These are phyloP conservation scores for Salix suchowensis DNA, from an alignment of 345 rosid genomes.

Conservation along the genomic window DNA sequence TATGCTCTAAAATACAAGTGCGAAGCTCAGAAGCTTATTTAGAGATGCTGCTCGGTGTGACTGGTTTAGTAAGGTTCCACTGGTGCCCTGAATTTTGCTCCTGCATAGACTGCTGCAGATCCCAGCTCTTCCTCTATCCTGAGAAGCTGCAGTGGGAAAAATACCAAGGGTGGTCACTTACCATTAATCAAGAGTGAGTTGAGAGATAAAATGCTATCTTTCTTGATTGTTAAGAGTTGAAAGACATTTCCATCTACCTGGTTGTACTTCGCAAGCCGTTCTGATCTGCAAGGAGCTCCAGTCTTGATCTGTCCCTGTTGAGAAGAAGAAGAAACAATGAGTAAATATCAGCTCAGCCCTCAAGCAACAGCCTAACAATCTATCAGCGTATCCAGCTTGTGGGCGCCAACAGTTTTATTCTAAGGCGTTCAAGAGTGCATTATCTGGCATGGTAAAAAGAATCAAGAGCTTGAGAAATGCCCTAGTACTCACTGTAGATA, in stretches of 20 bases:
- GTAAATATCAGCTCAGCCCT: background rate
- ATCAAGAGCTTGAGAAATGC: background rate
- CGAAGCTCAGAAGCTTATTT: background rate
- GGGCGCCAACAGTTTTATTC: background rate
- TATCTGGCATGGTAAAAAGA: background rate
- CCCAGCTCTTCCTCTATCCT: slow-evolving; percentile 58
- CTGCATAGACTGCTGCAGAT: slow-evolving; percentile 42
- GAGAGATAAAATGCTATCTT: background rate
- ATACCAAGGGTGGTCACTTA: background rate
- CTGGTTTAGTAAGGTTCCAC: slow-evolving; percentile 40
- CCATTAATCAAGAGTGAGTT: background rate
- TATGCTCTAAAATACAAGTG: background rate
- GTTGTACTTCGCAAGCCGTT: slow-evolving; percentile 92
- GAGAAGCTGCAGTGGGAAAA: slow-evolving; percentile 37
- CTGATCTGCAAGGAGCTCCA: slow-evolving; percentile 98
- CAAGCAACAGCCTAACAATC: background rate
- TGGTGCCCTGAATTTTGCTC: slow-evolving; percentile 48
- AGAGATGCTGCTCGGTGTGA: background rate
- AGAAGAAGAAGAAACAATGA: background rate
- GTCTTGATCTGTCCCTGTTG: slow-evolving; percentile 93
- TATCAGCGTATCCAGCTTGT: background rate
- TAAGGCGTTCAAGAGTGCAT: background rate
- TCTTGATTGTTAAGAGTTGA: background rate
- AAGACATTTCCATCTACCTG: slow-evolving; percentile 39
- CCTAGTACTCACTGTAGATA: slow-evolving; percentile 61